phyloP scores from a whole-genome alignment of 2,329 filamentous ascomycete genomes.

The Colletotrichum karsti region DNA sequence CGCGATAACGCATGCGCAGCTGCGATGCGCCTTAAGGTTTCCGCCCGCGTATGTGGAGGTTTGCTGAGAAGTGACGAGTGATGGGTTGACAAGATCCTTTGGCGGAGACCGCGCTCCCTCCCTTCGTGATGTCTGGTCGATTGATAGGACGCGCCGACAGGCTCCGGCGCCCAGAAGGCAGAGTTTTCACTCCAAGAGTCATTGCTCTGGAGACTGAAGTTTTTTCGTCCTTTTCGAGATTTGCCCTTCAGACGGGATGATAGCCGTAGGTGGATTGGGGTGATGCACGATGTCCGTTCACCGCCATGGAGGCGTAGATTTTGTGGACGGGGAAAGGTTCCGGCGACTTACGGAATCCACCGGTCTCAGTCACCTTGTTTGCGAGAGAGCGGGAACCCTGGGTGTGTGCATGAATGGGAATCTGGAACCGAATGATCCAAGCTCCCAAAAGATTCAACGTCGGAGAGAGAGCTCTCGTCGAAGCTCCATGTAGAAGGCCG shows the following conservation, averaged over 20 bases:
- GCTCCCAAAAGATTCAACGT: not conserved
- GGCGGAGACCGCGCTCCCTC: slow-evolving; percentile 11
- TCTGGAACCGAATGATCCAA: slow-evolving; percentile 19
- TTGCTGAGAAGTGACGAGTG: slow-evolving; percentile 22
- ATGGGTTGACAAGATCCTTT: not conserved
- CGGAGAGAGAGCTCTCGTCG: slow-evolving; percentile 4
- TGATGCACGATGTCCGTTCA: slow-evolving; percentile 25
- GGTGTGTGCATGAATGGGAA: slow-evolving; percentile 23
- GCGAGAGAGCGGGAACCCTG: slow-evolving; percentile 22
- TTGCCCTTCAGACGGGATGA: slow-evolving; percentile 13
- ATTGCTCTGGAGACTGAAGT: slow-evolving; percentile 24
- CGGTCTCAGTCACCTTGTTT: slow-evolving; percentile 22
- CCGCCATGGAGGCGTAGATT: slow-evolving; percentile 23
- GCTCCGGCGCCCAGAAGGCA: slow-evolving; percentile 17
- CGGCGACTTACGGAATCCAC: slow-evolving; percentile 19
- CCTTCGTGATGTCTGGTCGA: slow-evolving; percentile 2
- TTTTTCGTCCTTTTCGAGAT: slow-evolving; percentile 8
- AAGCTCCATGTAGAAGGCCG: slow-evolving; percentile 1
- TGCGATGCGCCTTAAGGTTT: slow-evolving; percentile 25
- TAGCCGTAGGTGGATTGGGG: slow-evolving; percentile 20
- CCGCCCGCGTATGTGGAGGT: slow-evolving; percentile 20
- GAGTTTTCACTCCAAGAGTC: slow-evolving; percentile 23
- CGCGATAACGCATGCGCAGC: slow-evolving; percentile 21
- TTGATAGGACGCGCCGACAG: slow-evolving; percentile 17
- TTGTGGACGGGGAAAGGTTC: slow-evolving; percentile 27